Evolutionary conservation across 306 rosid species (phyloP).

Genomic region (Ammopiptanthus mongolicus): DNA sequence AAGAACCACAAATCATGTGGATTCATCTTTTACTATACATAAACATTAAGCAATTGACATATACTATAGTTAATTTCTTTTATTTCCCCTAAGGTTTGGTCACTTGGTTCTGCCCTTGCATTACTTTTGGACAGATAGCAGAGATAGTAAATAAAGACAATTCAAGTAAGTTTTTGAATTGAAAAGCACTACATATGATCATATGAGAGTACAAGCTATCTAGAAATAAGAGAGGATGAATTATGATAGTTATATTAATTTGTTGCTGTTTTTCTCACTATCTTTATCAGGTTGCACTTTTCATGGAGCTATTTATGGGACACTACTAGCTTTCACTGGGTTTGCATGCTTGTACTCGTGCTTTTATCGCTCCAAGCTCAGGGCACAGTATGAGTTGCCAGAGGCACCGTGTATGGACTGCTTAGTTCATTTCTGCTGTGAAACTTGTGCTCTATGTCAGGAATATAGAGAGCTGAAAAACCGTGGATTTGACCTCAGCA

Average conservation of each 20-base stretch:
- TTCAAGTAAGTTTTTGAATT: constrained; percentile 39
- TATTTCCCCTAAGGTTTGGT: constrained; percentile 38
- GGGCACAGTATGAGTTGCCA: constrained; percentile 57
- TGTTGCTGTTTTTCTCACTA: background rate
- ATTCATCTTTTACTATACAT: background rate
- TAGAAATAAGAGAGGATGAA: background rate
- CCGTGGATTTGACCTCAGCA: constrained; percentile 58
- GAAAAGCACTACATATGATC: no score
- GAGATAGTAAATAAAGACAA: constrained; percentile 50
- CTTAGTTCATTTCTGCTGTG: constrained; percentile 65
- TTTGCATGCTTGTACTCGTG: constrained; percentile 57
- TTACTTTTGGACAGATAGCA: constrained; percentile 66
- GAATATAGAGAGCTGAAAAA: constrained; percentile 63
- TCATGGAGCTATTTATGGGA: constrained; percentile 39
- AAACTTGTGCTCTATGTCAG: constrained; percentile 65
- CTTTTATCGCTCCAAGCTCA: constrained; percentile 47
- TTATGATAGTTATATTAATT: background rate
- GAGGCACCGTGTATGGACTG: constrained; percentile 71
- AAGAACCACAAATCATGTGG: constrained; percentile 10
- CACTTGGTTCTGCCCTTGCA: constrained; percentile 64
- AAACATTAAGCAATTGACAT: background rate
- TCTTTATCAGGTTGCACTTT: constrained; percentile 42
- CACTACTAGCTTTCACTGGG: constrained; percentile 28
- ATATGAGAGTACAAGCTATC: background rate
- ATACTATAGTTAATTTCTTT: background rate